Conservation (phyloP, 305 asterid species). For the Salvia sclarea region DNA sequence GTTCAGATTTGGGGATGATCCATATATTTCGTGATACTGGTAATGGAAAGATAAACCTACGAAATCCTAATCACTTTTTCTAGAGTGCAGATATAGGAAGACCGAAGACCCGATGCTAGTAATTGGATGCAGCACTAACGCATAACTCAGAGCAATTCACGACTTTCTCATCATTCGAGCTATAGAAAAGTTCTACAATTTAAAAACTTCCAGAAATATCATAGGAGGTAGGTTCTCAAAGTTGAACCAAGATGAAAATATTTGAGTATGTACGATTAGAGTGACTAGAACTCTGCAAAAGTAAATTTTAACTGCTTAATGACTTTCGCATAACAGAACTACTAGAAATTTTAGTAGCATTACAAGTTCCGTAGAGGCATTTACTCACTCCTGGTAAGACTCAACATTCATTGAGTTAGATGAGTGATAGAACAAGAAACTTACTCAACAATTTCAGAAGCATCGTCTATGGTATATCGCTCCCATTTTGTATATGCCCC, state of each 20-base stretch:
- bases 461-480: slow-evolving; percentile 83
- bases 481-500: slow-evolving; percentile 91
- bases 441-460: slow-evolving; percentile 78
- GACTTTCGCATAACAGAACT: slow-evolving; percentile 8
- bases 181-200: slow-evolving; percentile 1
- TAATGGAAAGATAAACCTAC: slow-evolving; percentile 16
- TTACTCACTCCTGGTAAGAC: slow-evolving; percentile 14
- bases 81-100: neutral
- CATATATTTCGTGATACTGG: slow-evolving; percentile 21
- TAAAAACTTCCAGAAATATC: slow-evolving; percentile 23
- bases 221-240: slow-evolving; percentile 12
- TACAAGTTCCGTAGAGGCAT: slow-evolving; percentile 8
- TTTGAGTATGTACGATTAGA: neutral
- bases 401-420: slow-evolving; percentile 22
- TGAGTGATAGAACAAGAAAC: slow-evolving; percentile 31
- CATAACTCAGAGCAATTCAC: slow-evolving; percentile 2
- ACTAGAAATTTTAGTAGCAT: neutral
- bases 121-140: slow-evolving; percentile 9
- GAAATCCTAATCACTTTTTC: neutral
- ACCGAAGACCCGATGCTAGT: neutral
- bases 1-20: slow-evolving; percentile 7
- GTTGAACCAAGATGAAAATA: slow-evolving; percentile 4
- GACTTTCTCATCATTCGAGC: slow-evolving; percentile 16
- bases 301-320: neutral
- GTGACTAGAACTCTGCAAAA: slow-evolving; percentile 22